Evolutionary conservation across 2,329 filamentous ascomycete genomes (phyloP).

Genomic region (Ophiocordyceps robertsii): DNA sequence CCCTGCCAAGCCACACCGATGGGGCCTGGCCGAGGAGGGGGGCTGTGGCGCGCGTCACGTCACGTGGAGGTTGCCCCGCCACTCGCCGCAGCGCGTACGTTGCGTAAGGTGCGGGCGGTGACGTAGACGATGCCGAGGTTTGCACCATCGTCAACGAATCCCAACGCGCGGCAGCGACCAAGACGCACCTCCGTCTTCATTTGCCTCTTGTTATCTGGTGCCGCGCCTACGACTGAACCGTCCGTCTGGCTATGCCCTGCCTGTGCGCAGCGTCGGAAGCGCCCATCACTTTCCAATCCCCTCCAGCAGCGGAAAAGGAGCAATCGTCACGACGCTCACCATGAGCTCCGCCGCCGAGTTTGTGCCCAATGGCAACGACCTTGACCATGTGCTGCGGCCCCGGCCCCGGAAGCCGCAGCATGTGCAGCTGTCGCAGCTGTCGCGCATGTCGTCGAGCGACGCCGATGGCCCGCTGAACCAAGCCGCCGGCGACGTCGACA

Average conservation of each 20-base stretch:
- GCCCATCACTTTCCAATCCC: not conserved
- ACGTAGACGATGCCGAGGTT: no score
- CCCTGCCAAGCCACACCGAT: no score
- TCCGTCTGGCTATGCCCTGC: not conserved
- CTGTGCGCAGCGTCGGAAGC: not conserved
- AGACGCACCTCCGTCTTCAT: no score
- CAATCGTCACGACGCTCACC: not conserved
- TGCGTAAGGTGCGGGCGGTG: no score
- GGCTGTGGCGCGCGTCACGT: no score
- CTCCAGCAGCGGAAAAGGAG: not conserved
- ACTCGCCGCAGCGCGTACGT: no score
- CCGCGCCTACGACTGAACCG: not conserved
- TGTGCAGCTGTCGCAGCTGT: slow-evolving; percentile 30
- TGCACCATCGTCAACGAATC: no score
- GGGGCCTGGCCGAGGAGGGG: no score
- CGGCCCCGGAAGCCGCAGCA: slow-evolving; percentile 36
- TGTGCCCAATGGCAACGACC: slow-evolving; percentile 11
- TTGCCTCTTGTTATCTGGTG: no score
- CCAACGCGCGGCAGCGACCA: no score
- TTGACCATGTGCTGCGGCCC: slow-evolving; percentile 33
- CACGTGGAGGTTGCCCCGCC: no score
- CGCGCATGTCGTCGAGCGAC: slow-evolving; percentile 20
- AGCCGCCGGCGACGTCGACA: slow-evolving; percentile 15
- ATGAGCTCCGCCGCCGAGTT: slow-evolving; percentile 8
- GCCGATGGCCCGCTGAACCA: slow-evolving; percentile 19